A percentile compares a stretch with the other conserved stretches of the same genome.
Conservation (phyloP, 352 stramenopile species). For the Blastocystis sp. region DNA sequence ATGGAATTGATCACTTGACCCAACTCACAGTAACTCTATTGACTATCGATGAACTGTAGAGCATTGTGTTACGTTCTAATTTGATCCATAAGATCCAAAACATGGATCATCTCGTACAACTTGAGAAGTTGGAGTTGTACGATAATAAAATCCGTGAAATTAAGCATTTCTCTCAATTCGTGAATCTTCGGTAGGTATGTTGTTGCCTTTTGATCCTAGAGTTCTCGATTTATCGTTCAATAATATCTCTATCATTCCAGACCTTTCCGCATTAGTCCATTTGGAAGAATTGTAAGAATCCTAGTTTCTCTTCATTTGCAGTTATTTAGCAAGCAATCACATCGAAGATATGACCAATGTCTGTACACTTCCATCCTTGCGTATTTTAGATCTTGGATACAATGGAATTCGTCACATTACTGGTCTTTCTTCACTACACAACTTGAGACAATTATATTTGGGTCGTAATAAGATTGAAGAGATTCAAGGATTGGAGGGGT, state of each 20-base stretch:
- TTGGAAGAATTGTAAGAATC: slow-evolving; percentile 51
- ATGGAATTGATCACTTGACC: slow-evolving; percentile 60
- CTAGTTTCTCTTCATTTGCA: not conserved
- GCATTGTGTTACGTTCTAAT: slow-evolving; percentile 55
- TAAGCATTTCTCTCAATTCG: slow-evolving; percentile 58
- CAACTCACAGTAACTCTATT: slow-evolving; percentile 21
- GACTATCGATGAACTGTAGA: not conserved
- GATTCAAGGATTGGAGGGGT: slow-evolving; percentile 33
- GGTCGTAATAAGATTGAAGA: slow-evolving; percentile 59
- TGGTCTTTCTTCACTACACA: not conserved
- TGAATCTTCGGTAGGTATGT: slow-evolving; percentile 14
- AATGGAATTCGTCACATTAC: slow-evolving; percentile 55
- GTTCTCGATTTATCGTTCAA: slow-evolving; percentile 61
- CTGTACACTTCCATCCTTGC: not conserved
- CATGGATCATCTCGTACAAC: slow-evolving; percentile 55
- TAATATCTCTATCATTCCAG: slow-evolving; percentile 53
- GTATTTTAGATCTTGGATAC: slow-evolving; percentile 55
- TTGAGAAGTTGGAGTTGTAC: slow-evolving; percentile 59
- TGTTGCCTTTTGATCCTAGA: not conserved
- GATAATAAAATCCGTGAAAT: slow-evolving; percentile 60
- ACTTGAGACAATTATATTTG: slow-evolving; percentile 28
- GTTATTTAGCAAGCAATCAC: slow-evolving; percentile 57
- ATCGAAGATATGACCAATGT: slow-evolving; percentile 57
- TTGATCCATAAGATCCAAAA: slow-evolving; percentile 63
- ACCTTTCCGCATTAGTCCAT: slow-evolving; percentile 6